Conservation (phyloP, 2,329 filamentous ascomycete genomes). For the Corniculantispora saksenae region DNA sequence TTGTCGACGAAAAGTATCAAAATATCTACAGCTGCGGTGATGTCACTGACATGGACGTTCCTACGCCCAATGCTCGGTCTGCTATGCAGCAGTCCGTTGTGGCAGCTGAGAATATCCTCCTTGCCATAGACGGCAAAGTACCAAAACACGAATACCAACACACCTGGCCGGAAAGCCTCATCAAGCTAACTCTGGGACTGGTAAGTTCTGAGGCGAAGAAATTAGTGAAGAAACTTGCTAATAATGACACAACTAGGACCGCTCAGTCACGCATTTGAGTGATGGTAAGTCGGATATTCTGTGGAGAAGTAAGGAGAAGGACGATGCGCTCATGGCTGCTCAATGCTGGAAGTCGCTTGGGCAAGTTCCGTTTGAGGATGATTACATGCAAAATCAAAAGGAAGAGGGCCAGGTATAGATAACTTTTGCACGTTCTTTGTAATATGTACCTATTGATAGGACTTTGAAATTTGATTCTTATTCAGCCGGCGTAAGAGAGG, state of each 20-base stretch:
- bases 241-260: conserved; percentile 37
- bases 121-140: conserved; percentile 42
- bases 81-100: conserved; percentile 54
- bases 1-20: conserved; percentile 47
- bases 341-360: conserved; percentile 45
- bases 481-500: neutral
- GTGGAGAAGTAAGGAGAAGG: conserved; percentile 42
- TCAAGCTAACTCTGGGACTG: conserved; percentile 56
- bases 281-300: conserved; percentile 46
- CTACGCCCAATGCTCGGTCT: conserved; percentile 54
- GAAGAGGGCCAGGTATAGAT: neutral
- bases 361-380: conserved; percentile 47
- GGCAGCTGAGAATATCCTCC: conserved; percentile 56
- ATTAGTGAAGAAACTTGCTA: neutral
- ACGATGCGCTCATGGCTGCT: conserved; percentile 45
- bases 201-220: conserved; percentile 35
- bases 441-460: too few species aligned
- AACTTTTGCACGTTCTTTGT: too few species aligned
- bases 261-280: conserved; percentile 45
- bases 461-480: too few species aligned
- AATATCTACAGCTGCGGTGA: conserved; percentile 66
- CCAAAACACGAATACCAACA: conserved; percentile 43
- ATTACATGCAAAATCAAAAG: neutral
- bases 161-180: conserved; percentile 49
- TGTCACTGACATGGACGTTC: conserved; percentile 53